A percentile compares a stretch with the other conserved stretches of the same genome.
Evolutionary conservation across 2,329 filamentous ascomycete species (phyloP).

Genomic region (Magnaporthiopsis poae): DNA sequence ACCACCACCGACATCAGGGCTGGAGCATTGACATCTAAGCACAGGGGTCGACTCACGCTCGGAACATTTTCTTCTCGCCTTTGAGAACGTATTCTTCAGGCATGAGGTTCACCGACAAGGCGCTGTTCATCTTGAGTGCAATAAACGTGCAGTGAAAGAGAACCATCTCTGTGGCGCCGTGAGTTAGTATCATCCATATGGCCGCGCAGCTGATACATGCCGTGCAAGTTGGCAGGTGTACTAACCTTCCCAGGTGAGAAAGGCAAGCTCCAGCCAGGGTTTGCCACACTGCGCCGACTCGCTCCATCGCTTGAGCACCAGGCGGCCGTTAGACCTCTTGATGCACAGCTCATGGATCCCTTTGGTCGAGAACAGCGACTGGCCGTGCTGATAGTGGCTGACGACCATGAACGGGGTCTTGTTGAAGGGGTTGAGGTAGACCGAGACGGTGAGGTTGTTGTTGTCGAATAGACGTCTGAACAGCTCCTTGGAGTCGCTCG

Average conservation of each 20-base stretch:
- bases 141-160: slow-evolving; percentile 51
- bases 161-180: slow-evolving; percentile 38
- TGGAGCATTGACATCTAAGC: background rate
- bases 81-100: slow-evolving; percentile 34
- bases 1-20: background rate
- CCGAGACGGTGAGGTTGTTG: slow-evolving; percentile 43
- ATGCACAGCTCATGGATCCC: slow-evolving; percentile 48
- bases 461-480: slow-evolving; percentile 45
- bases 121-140: slow-evolving; percentile 43
- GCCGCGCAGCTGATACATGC: background rate
- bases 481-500: slow-evolving; percentile 39
- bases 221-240: slow-evolving; percentile 6
- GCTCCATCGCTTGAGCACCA: slow-evolving; percentile 46
- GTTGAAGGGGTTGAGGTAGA: slow-evolving; percentile 34
- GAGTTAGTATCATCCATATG: background rate
- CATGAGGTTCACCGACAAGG: slow-evolving; percentile 32
- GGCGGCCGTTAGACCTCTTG: slow-evolving; percentile 32
- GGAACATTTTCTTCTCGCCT: slow-evolving; percentile 43
- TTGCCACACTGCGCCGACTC: slow-evolving; percentile 31
- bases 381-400: slow-evolving; percentile 30
- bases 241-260: slow-evolving; percentile 52
- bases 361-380: slow-evolving; percentile 36
- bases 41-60: slow-evolving; percentile 32
- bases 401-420: slow-evolving; percentile 38
- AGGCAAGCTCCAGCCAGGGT: slow-evolving; percentile 45